phyloP scores from a whole-genome alignment of 169 alveolate species.

The Cryptosporidium canis region DNA sequence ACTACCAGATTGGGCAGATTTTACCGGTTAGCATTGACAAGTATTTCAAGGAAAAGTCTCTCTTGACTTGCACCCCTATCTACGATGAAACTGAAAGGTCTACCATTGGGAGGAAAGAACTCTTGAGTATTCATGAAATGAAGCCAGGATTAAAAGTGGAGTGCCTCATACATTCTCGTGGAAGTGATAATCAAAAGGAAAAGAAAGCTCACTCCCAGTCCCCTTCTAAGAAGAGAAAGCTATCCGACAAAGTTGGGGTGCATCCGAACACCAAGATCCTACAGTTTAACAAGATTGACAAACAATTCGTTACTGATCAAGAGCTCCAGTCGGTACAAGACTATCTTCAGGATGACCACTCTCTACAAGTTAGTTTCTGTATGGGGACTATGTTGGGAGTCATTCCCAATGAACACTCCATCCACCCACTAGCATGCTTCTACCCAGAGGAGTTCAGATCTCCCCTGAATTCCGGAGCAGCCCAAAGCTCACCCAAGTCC shows the following conservation, averaged over 20 bases:
- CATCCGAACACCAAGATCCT: slow-evolving; percentile 39
- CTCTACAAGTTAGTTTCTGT: slow-evolving; percentile 42
- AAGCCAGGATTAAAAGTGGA: slow-evolving; percentile 60
- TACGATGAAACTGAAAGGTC: background rate
- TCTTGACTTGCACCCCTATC: slow-evolving; percentile 22
- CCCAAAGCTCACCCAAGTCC: background rate
- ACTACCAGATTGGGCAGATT: slow-evolving; percentile 21
- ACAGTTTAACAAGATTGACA: slow-evolving; percentile 26
- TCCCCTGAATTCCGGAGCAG: background rate
- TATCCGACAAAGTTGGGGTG: slow-evolving; percentile 8
- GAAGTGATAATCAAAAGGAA: background rate
- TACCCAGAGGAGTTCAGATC: background rate
- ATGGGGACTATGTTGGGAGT: slow-evolving; percentile 70
- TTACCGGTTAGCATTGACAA: background rate
- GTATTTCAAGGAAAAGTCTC: slow-evolving; percentile 8
- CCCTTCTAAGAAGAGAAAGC: slow-evolving; percentile 6
- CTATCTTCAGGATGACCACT: slow-evolving; percentile 33
- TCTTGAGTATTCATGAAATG: slow-evolving; percentile 37
- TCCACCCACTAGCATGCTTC: slow-evolving; percentile 43
- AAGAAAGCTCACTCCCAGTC: background rate
- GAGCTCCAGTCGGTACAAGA: background rate
- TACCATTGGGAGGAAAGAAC: slow-evolving; percentile 10
- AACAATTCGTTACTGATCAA: background rate
- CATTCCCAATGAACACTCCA: slow-evolving; percentile 50
- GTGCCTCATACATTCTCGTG: slow-evolving; percentile 41